A percentile compares a stretch with the other conserved stretches of the same genome.
These are phyloP conservation scores for Globisporangium solare DNA, from an alignment of 352 stramenopile species.

Conservation along the genomic window DNA sequence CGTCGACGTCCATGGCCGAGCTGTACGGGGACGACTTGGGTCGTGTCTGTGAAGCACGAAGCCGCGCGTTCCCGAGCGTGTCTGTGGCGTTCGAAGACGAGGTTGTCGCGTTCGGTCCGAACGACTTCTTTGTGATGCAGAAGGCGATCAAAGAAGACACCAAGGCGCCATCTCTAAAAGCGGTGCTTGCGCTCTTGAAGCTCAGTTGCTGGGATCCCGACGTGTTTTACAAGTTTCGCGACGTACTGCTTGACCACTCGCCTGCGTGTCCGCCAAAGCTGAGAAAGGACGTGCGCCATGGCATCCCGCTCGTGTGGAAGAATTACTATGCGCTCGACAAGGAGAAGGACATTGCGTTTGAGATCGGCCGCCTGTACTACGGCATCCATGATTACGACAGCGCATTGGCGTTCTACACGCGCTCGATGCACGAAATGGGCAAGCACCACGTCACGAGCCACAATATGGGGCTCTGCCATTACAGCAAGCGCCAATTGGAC, in stretches of 20 bases:
- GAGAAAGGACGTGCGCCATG: conserved; percentile 78
- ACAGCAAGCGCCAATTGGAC: conserved; percentile 78
- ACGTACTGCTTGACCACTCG: conserved; percentile 88
- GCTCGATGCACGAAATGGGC: conserved; percentile 85
- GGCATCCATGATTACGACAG: conserved; percentile 89
- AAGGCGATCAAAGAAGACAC: conserved; percentile 83
- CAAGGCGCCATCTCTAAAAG: conserved; percentile 77
- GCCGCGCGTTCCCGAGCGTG: conserved; percentile 61
- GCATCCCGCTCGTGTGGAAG: conserved; percentile 83
- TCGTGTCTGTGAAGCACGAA: conserved; percentile 53
- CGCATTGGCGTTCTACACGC: conserved; percentile 87
- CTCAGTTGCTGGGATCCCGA: conserved; percentile 92
- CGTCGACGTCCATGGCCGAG: conserved; percentile 20
- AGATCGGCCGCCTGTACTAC: conserved; percentile 91
- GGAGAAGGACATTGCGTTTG: conserved; percentile 91
- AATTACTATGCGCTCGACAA: conserved; percentile 93
- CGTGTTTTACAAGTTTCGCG: conserved; percentile 95
- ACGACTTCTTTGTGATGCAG: conserved; percentile 95
- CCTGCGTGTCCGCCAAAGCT: conserved; percentile 54
- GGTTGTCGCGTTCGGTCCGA: conserved; percentile 89
- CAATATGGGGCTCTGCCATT: conserved; percentile 95
- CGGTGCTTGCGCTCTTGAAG: conserved; percentile 88
- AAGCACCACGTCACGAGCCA: conserved; percentile 95
- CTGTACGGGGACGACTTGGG: conserved; percentile 58
- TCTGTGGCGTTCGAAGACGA: conserved; percentile 77